Base-by-base conservation (phyloP, 768 basidiomycete genomes). In the Lyophyllum decastes region DNA sequence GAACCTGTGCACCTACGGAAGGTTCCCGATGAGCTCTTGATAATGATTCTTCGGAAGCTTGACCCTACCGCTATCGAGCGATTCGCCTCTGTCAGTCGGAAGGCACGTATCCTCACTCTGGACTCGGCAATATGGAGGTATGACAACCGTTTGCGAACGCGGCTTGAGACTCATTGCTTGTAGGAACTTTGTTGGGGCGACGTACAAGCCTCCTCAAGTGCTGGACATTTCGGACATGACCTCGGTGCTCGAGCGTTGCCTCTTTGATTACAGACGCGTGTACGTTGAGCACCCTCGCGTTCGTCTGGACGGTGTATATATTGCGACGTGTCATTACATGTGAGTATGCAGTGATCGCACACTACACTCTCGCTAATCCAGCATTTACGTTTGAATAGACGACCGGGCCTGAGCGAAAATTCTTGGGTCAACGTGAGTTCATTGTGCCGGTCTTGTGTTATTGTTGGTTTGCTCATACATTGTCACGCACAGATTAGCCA, bases 321-420 rank as follows among this genome's bases (percentile, higher is more conserved):
- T 97, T 51, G 88, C 92, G 21, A 89, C 92, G 19, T 95, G 94
- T 66, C 94, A 94, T 70, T 96, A 92, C 63, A 76, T 88, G 90
- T 91, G 70, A 59, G 85, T 71, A 50, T 26, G n/a, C n/a, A 54
- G n/a, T 8, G 16, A 30, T 41, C 53, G 35, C 49, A 35, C 66
- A 49, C 57, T 40, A 51, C 49, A n/a, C 49, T 11, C 19, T 24
- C 24, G 30, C 21, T 51, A 26, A 48, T 25, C 26, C 19, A 4
- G 17, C 4, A n/a, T 38, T 49, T 40, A 56, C 60, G 61, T 58
- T 40, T 17, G 30, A 19, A 22, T 56, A 91, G 86, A 44, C 89
- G 92, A 19, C 78, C 79, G 8, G 94, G 94, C 24, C 72, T 88
- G 26, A 86, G 90, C 61, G 94, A 97, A 64, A 90, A 90, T 60